These are phyloP conservation scores for Zasmidium cellare DNA, from an alignment of 2,329 filamentous ascomycete species.

Conservation along the genomic window DNA sequence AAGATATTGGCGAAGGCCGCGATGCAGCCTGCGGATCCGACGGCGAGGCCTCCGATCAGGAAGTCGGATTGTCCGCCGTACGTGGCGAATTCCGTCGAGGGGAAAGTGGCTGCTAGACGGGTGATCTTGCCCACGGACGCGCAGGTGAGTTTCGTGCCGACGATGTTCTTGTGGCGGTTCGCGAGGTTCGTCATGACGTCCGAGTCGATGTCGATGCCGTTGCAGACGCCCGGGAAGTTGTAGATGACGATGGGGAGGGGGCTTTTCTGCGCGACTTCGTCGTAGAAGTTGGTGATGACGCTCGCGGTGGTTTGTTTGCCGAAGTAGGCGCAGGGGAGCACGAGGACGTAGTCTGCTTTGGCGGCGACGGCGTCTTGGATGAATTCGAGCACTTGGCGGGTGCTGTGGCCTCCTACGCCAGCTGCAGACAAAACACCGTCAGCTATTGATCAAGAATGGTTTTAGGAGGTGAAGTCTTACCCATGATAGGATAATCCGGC, in stretches of 20 bases:
- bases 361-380: constrained; percentile 43
- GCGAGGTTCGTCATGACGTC: constrained; percentile 62
- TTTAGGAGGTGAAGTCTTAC: no score
- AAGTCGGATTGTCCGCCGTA: constrained; percentile 76
- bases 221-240: constrained; percentile 69
- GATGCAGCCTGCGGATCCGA: constrained; percentile 57
- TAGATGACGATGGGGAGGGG: constrained; percentile 59
- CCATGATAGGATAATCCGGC: constrained; percentile 44
- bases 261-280: constrained; percentile 55
- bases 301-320: constrained; percentile 43
- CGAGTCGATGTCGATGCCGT: constrained; percentile 67
- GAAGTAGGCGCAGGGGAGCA: constrained; percentile 47
- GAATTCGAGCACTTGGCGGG: constrained; percentile 45
- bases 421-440: no score
- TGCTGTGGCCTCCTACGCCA: constrained; percentile 45
- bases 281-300: constrained; percentile 45
- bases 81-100: constrained; percentile 60
- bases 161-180: constrained; percentile 59
- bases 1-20: constrained; percentile 58
- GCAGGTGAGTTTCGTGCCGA: constrained; percentile 71
- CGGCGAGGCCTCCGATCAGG: constrained; percentile 56
- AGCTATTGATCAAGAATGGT: no score
- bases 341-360: constrained; percentile 44
- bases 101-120: constrained; percentile 55
- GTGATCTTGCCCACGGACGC: constrained; percentile 73